Conservation (phyloP, 1,284 basidiomycete species). For the Tilletia caries region DNA sequence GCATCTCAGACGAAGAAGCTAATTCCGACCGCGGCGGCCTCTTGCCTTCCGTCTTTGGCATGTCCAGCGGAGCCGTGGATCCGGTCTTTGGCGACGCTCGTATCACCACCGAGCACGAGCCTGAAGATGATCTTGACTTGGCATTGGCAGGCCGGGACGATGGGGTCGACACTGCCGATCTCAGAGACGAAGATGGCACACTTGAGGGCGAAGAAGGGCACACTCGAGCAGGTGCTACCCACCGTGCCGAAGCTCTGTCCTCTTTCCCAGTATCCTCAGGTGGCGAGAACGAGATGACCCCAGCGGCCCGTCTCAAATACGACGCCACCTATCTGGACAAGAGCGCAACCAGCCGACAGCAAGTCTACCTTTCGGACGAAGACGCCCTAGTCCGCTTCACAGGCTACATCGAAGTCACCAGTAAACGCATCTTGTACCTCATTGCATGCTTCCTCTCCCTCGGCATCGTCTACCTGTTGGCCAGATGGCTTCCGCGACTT, state of each 20-base stretch:
- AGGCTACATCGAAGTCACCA: constrained; percentile 72
- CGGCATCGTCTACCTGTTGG: constrained; percentile 76
- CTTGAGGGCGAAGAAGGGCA: constrained; percentile 18
- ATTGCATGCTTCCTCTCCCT: constrained; percentile 67
- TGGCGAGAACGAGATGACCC: constrained; percentile 3
- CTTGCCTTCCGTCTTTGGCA: constrained; percentile 47
- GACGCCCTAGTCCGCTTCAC: constrained; percentile 83
- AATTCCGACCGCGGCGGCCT: constrained; percentile 32
- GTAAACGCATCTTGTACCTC: constrained; percentile 71
- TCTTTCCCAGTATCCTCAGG: neutral
- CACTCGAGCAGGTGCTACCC: neutral
- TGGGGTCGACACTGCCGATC: constrained; percentile 1
- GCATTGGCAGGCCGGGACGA: constrained; percentile 32
- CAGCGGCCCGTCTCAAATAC: constrained; percentile 11
- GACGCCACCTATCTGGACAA: constrained; percentile 47
- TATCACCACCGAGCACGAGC: constrained; percentile 34
- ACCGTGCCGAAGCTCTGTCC: neutral
- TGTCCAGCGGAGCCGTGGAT: constrained; percentile 40
- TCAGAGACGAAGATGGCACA: constrained; percentile 20
- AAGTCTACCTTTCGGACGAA: constrained; percentile 83
- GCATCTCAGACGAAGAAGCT: constrained; percentile 43
- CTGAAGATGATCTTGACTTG: constrained; percentile 43
- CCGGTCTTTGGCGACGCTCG: constrained; percentile 49
- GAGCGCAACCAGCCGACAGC: constrained; percentile 62
- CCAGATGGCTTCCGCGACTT: constrained; percentile 85